Evolutionary conservation across 495 filamentous ascomycete genomes (phyloP), one percentile per base, ranked within the genome.

Genomic region (Pyrenula massariospora): DNA sequence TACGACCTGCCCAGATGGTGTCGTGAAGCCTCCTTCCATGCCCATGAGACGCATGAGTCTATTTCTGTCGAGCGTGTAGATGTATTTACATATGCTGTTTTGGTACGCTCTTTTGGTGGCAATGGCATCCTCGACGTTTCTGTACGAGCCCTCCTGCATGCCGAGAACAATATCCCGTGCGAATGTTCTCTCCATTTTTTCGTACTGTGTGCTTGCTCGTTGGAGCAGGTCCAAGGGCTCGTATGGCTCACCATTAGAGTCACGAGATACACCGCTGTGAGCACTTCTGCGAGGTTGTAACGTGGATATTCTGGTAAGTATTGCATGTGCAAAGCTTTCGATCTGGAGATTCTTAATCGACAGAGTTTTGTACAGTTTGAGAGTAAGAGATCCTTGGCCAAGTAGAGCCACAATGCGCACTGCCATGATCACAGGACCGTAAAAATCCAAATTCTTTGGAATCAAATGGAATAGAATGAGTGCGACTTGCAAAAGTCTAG

Each of bases 261-360:
- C 70, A 54, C 70, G 73, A 12, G 64, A 66, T 12, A 67, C 69
- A 42, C 73, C 72, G 52, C 67, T 65, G 0, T 71, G 70, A 1
- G 72, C 70, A 22, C 68, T 68, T 20, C 70, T 67, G 53, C 73
- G 69, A 53, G 78, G 78, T 57, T 81, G 79, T 11, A 84, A 71
- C 0, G 74, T 77, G n/a, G 78, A 77, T 48, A 84, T 68, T 15
- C 80, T 75, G 0, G 81, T 81, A 60, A 77, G 77, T 12, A 84
- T 65, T 24, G 76, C 76, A 59, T 84, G 81, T 12, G 78, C 72
- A 51, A 84, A 66, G 21, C 77, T 78, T 59, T 83, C 79, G 58
- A 75, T 76, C 60, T 84, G 82, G 24, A 84, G 64, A 49, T 84
- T 79, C 58, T 84, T 84, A 54, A 84, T 74, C 20, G 78, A 79